Evolutionary conservation across 169 alveolate species (phyloP), one percentile per base, ranked within the genome.

Genomic region (Toxoplasma gondii): DNA sequence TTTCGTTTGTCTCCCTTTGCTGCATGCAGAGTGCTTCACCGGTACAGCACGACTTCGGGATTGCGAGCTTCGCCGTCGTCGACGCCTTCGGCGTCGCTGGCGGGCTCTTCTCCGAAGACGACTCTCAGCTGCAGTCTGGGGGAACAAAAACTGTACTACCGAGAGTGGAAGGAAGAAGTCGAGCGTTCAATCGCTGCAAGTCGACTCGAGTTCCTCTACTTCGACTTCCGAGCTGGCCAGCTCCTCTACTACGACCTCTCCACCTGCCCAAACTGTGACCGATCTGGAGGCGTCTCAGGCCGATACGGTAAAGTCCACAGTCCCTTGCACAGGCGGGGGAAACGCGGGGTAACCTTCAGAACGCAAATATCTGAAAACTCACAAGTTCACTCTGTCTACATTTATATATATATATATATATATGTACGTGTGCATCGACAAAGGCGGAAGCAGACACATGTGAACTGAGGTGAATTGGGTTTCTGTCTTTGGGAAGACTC

Each of bases 181-280:
- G 82, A 58, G 64, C 36, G 41, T 43, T 53, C 93, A 22, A 58
- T 88, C 7, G 49, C 82, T 0, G 41, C 84, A 10, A 58, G 93
- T 34, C 49, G 93, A 0, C 83, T 88, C 44, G 93, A 64, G 24
- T 54, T 58, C n/a, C 83, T 88, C 31, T 53, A 58, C 39, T 88
- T 88, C 54, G 93, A 88, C 84, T 88, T 58, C 84, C 82, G 49
- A 4, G 67, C 36, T 7, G 93, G 84, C 4, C 93, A 64, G 54
- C 84, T 88, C 39, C 93, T 88, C 41, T 64, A 45, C 64, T 88
- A 88, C 44, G 93, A 88, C 27, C 83, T 88, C 39, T 38, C 82
- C 29, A 58, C 93, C 5, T 88, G 93, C 84, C 93, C 93, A 12
- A 88, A 88, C 84, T 88, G 93, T 70, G 49, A 88, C 93, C 49